Evolutionary conservation across 805 yeast species (phyloP).

Genomic region (Pichia membranifaciens): DNA sequence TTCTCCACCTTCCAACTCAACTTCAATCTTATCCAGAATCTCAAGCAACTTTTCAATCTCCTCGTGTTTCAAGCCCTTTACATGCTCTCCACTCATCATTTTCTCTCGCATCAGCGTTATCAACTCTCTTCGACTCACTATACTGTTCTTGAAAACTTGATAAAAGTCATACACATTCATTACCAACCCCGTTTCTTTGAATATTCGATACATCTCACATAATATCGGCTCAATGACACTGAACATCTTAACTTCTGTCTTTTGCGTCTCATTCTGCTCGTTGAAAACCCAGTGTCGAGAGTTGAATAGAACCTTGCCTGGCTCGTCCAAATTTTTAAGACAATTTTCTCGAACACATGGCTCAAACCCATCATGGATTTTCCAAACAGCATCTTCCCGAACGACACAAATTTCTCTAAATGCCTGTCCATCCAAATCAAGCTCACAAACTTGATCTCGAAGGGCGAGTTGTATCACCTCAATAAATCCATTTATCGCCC

Average conservation of each 20-base stretch:
- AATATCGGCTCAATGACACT: conserved; percentile 42
- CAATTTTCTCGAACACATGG: conserved; percentile 40
- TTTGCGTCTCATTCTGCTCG: background rate
- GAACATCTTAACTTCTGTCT: conserved; percentile 26
- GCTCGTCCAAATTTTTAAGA: conserved; percentile 38
- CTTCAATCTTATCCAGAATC: conserved; percentile 8
- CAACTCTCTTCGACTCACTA: conserved; percentile 17
- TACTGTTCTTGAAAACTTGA: conserved; percentile 32
- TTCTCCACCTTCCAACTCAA: conserved; percentile 29
- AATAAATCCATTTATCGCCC: conserved; percentile 10
- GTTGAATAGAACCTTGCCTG: conserved; percentile 28
- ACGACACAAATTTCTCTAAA: conserved; percentile 41
- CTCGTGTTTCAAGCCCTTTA: background rate
- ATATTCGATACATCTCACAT: conserved; percentile 55
- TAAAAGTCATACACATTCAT: conserved; percentile 34
- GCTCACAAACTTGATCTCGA: conserved; percentile 18
- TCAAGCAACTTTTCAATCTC: conserved; percentile 1
- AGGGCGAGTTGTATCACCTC: conserved; percentile 17
- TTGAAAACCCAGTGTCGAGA: conserved; percentile 18
- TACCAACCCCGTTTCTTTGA: conserved; percentile 70
- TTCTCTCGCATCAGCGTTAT: conserved; percentile 14
- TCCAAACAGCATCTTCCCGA: conserved; percentile 25
- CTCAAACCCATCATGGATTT: conserved; percentile 30
- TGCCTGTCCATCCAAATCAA: conserved; percentile 24
- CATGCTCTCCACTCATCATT: background rate